Evolutionary conservation across 495 filamentous ascomycete species (phyloP), one percentile per base, ranked within the genome.

Genomic region (Immersiella caudata): DNA sequence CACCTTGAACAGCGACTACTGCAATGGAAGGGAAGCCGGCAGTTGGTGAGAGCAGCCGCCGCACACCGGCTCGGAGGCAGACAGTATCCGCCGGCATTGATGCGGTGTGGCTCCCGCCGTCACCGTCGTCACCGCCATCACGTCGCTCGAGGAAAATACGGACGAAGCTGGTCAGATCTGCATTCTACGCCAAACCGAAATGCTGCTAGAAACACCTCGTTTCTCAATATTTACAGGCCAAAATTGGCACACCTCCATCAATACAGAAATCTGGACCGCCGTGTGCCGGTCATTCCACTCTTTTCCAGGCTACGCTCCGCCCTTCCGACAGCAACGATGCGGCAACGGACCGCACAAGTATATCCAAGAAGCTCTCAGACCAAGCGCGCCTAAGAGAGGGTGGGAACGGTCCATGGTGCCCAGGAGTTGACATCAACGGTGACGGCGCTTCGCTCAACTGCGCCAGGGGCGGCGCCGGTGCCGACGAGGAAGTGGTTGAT

Each of bases 401-500:
- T 51, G 9, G 81, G 81, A 20, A 79, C 71, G 16, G 27, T 67
- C 81, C 81, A 82, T 12, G 79, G 75, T 56, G 78, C 80, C 81
- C 81, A 83, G 50, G 71, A 70, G 65, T 60, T 52, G 18, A 78
- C 67, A 21, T 75, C 68, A 26, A 80, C 78, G 59, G 9, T 77
- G 9, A 74, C 74, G 21, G 72, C 69, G 71, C 77, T 81, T 67
- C 75, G 75, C 79, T 82, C 78, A 56, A 83, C 72, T 51, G 72
- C 75, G 11, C 70, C 69, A 0, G 81, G 81, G 12, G 70, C 73
- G 14, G 72, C 74, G 49, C 72, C 68, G 46, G 40, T 58, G 52
- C 72, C 64, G 52, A 73, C 65, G 71, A 70, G 67, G 64, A 75
- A 87, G 74, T 83, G 81, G 71, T 84, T 79, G 75, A 86, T 80